Conservation (phyloP, 257 asterid genomes). For the Agastache rugosa region DNA sequence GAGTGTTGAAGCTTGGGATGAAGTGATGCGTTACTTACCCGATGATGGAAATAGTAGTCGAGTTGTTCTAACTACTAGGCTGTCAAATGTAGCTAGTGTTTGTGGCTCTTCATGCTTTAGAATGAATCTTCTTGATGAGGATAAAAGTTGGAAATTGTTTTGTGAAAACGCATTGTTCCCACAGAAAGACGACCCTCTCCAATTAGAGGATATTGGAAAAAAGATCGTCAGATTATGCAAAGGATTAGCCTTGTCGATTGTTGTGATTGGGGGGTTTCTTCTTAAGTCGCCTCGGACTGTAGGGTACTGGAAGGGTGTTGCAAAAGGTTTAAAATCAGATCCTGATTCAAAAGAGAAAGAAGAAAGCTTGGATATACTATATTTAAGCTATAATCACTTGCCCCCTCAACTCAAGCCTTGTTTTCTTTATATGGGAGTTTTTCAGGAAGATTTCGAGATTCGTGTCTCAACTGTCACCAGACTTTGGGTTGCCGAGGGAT, state of each 20-base stretch:
- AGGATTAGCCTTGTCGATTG: slow-evolving; percentile 3
- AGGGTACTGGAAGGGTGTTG: neutral
- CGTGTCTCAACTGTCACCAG: neutral
- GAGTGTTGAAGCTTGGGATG: neutral
- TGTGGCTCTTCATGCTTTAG: neutral
- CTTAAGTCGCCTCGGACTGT: neutral
- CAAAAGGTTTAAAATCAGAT: neutral
- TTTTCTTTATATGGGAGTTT: neutral
- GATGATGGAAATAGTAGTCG: neutral
- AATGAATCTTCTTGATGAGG: neutral
- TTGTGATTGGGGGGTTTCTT: slow-evolving; percentile 2
- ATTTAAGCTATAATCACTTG: neutral
- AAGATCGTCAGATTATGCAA: neutral
- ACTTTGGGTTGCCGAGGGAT: slow-evolving; percentile 6
- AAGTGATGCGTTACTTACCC: neutral
- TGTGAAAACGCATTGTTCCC: neutral
- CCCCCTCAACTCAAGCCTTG: neutral
- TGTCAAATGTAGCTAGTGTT: neutral
- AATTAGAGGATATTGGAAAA: neutral
- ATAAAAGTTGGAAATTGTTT: slow-evolving; percentile 4
- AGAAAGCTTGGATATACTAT: neutral
- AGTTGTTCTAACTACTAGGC: neutral
- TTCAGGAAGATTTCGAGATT: neutral
- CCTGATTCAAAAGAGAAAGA: neutral
- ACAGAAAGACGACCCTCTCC: neutral